Conservation (phyloP, 2,329 filamentous ascomycete genomes). For the Aspergillus ibericus region DNA sequence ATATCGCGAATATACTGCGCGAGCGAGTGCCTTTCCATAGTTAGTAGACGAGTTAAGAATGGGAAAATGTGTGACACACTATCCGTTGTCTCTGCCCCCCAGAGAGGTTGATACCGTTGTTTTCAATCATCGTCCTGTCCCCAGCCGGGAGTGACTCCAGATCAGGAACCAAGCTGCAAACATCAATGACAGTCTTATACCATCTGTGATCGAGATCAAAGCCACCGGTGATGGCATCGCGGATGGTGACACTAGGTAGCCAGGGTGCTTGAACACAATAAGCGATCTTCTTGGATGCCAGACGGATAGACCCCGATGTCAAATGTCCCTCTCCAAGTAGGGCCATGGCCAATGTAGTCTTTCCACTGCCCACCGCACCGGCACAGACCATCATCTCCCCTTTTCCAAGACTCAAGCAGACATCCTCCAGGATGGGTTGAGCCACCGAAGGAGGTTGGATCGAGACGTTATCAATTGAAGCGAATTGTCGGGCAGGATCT, state of each 20-base stretch:
- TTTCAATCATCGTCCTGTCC: background rate
- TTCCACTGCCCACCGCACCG: conserved; percentile 10
- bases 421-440: background rate
- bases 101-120: background rate
- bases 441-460: background rate
- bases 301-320: background rate
- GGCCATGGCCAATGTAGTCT: conserved; percentile 3
- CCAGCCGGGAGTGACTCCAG: background rate
- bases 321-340: conserved; percentile 4
- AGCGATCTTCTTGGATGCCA: background rate
- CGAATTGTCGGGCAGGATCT: fast-evolving
- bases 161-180: background rate
- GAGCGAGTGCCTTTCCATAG: background rate
- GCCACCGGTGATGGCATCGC: background rate
- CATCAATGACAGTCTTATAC: background rate
- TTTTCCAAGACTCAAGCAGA: background rate
- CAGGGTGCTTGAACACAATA: conserved; percentile 2
- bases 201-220: background rate
- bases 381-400: background rate
- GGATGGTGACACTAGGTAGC: conserved; percentile 2
- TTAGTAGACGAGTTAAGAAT: background rate
- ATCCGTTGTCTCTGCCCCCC: conserved; percentile 3
- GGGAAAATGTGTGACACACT: background rate
- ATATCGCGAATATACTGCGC: background rate
- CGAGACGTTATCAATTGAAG: background rate